A percentile compares a stretch with the other conserved stretches of the same genome.
Evolutionary conservation across 345 rosid genomes (phyloP).

Genomic region (Populus davidiana): DNA sequence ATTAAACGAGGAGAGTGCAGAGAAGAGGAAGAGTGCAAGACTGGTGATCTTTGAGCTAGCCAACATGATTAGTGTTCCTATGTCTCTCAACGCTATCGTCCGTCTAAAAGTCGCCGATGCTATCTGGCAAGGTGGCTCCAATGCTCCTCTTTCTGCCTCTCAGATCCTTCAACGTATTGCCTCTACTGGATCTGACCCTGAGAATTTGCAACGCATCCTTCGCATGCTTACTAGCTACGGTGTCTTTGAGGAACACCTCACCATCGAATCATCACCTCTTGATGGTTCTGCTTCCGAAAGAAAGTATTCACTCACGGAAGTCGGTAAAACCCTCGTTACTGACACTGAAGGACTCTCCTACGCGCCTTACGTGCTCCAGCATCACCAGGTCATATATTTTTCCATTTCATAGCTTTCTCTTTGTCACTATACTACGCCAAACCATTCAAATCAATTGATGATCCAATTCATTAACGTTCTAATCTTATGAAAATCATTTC

Average conservation of each 20-base stretch:
- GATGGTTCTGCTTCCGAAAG: conserved; percentile 31
- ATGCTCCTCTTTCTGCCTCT: conserved; percentile 67
- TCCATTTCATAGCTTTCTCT: background rate
- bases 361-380: conserved; percentile 82
- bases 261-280: background rate
- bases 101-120: conserved; percentile 74
- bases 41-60: conserved; percentile 71
- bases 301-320: conserved; percentile 63
- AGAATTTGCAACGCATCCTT: conserved; percentile 79
- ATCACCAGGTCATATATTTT: conserved; percentile 57
- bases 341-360: conserved; percentile 68
- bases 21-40: conserved; percentile 56
- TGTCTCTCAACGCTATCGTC: conserved; percentile 77
- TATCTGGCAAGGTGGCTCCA: conserved; percentile 76
- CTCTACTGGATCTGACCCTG: conserved; percentile 32
- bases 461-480: too few species aligned
- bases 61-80: conserved; percentile 90
- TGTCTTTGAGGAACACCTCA: conserved; percentile 65
- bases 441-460: too few species aligned
- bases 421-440: too few species aligned
- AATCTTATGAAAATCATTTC: too few species aligned
- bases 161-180: conserved; percentile 60
- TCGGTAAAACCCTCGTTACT: conserved; percentile 76
- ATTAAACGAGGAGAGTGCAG: conserved; percentile 50
- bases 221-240: conserved; percentile 79